Evolutionary conservation across 1,284 basidiomycete species (phyloP), one percentile per base, ranked within the genome.

Genomic region (Moniliella sp.): DNA sequence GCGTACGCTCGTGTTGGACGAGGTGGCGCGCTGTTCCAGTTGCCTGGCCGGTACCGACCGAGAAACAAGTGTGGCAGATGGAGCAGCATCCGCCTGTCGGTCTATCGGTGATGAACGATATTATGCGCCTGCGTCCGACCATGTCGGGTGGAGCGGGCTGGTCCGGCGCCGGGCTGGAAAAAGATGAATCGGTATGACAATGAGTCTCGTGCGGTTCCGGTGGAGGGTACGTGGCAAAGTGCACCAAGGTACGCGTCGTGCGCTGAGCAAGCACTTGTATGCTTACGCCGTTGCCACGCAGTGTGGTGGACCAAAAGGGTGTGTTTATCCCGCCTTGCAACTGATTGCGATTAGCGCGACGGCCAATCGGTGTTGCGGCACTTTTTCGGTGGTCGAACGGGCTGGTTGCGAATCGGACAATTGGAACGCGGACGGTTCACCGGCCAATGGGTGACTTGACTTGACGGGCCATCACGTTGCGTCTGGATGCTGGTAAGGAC

Each of bases 331-430:
- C 30, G 9, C 51, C 53, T 12, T 59, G 19, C 56, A 59, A 37
- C 40, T 59, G 4, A 42, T 59, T 1, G 37, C 42, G 14, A 42
- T 44, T 15, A 52, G 49, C 17, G 56, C 56, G 1, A 59, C 51
- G 4, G 54, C 56, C 18, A 57, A 57, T 45, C 53, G 11, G 54
- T 59, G 5, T 35, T 59, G 35, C 46, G 56, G 16, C 47, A 59
- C 35, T 59, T 57, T 28, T 39, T 59, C 18, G 51, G 46, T 16
- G 50, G 51, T 4, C 42, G 51, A 4, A 59, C 56, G 1, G 56
- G 56, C 15, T 59, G 56, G 56, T 33, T 57, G 25, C 42, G 55
- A 2, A 48, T 49, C 2, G 51, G 50, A 16, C 40, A 42, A 18
- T 43, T 40, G 31, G 48, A 36, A 47, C 25, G 31, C 26, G 23